Percentiles rank a stretch among this genome's conserved stretches.
Evolutionary conservation across 1,139 yeast species (phyloP).

Genomic region (Lodderomyces theae): DNA sequence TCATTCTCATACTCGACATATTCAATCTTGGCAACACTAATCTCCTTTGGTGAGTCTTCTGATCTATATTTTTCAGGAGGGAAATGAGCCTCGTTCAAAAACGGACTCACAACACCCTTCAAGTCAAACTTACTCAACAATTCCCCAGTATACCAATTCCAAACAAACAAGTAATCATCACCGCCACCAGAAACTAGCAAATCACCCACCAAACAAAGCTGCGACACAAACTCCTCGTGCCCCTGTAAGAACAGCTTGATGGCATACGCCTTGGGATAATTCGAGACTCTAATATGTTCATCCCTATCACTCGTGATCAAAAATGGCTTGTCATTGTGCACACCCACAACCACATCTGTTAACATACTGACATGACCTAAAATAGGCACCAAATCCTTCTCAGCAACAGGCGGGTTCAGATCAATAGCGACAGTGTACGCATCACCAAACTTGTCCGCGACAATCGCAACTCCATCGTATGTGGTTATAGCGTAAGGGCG

Average conservation of each 20-base stretch:
- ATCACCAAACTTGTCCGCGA: slow-evolving; percentile 98
- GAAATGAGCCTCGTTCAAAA: slow-evolving; percentile 54
- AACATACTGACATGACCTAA: slow-evolving; percentile 97
- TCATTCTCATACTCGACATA: slow-evolving; percentile 20
- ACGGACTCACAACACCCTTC: slow-evolving; percentile 45
- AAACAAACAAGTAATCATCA: slow-evolving; percentile 68
- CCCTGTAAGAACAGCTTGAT: slow-evolving; percentile 86
- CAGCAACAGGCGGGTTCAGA: slow-evolving; percentile 27
- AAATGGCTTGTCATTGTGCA: slow-evolving; percentile 45
- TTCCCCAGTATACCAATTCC: slow-evolving; percentile 68
- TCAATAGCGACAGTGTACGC: slow-evolving; percentile 61
- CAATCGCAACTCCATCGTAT: slow-evolving; percentile 45
- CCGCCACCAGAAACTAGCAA: slow-evolving; percentile 84
- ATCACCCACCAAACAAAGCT: slow-evolving; percentile 47
- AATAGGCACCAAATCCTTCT: slow-evolving; percentile 55
- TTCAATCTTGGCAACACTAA: slow-evolving; percentile 49
- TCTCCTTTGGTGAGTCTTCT: slow-evolving; percentile 52
- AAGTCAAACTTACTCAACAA: slow-evolving; percentile 51
- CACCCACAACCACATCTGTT: slow-evolving; percentile 54
- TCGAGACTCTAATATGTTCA: slow-evolving; percentile 89
- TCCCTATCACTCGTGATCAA: slow-evolving; percentile 89
- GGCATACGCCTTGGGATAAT: slow-evolving; percentile 74
- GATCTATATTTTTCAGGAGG: slow-evolving; percentile 67
- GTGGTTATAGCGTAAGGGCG: slow-evolving; percentile 83
- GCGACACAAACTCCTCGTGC: slow-evolving; percentile 77